Evolutionary conservation across 2,329 filamentous ascomycete genomes (phyloP), one percentile per base, ranked within the genome.

Genomic region (Fusarium protoensiforme): DNA sequence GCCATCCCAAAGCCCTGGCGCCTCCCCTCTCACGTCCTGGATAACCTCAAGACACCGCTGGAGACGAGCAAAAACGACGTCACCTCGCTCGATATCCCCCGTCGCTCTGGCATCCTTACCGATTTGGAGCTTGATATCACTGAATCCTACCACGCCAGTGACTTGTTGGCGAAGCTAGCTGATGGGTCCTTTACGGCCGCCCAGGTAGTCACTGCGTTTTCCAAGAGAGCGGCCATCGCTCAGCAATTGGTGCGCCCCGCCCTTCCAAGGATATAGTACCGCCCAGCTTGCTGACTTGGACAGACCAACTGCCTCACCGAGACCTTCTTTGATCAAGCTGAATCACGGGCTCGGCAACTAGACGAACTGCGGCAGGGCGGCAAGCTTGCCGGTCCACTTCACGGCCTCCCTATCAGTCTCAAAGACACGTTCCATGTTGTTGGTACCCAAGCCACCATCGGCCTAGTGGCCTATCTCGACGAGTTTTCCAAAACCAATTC

Each of bases 101-200:
- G 65, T 18, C 67, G 65, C 14, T 75, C 68, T 56, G 84, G 85
- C 0, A 77, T 88, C 5, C 75, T 88, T 2, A 82, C 82, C 0
- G 64, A 79, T 0, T 60, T 76, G 7, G 86, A 88, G 72, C 71
- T 87, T 10, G 80, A 81, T 13, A 85, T 88, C 36, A 88, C 87
- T 0, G 83, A 85, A 59, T 76, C 80, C 8, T 83, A 83, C 64
- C 81, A 83, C 63, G 82, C 81, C 2, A 75, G 79, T 10, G 77
- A 73, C 8, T 78, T 87, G 29, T 78, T 84, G 0, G 76, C 77
- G 39, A 80, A 78, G 18, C 81, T 86, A 22, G 79, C 80, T 0
- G 57, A 63, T 11, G 77, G 78, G 7, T 73, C 77, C 27, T 73
- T 83, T 41, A 80, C 80, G 7, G 76, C 83, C 16, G 74, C 80